phyloP scores from a whole-genome alignment of 257 asterid species.

The Solanum commersonii region DNA sequence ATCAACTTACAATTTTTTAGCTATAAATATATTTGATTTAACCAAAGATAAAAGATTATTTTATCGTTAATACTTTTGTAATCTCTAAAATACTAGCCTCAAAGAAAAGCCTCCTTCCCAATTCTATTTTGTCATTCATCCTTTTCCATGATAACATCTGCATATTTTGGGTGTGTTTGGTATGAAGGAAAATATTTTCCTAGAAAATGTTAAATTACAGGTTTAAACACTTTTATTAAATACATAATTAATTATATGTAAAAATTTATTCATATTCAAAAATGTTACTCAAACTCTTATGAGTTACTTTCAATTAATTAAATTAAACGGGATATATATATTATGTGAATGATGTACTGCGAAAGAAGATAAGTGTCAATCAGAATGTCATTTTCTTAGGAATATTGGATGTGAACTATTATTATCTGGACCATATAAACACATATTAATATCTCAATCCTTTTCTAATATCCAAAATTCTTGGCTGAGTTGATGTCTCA shows the following conservation, averaged over 20 bases:
- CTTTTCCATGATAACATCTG: neutral
- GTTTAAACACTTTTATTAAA: neutral
- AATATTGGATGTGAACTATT: neutral
- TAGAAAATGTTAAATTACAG: no score
- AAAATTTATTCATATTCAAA: neutral
- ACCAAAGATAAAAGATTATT: neutral
- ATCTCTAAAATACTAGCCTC: no score
- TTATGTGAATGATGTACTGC: neutral
- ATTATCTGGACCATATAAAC: neutral
- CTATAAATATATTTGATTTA: neutral
- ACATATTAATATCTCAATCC: neutral
- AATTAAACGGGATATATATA: no score
- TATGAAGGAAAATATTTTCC: no score
- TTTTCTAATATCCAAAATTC: neutral
- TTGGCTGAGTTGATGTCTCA: neutral
- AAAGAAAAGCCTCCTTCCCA: neutral
- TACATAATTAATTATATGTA: neutral
- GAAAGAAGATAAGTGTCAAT: neutral
- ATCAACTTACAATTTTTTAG: neutral
- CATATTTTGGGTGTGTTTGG: no score
- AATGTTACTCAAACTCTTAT: neutral
- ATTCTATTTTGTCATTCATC: neutral
- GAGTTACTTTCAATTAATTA: neutral
- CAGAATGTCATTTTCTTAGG: neutral
- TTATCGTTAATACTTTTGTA: neutral